Evolutionary conservation across 345 rosid genomes (phyloP).

Genomic region (Carallia pectinifolia): DNA sequence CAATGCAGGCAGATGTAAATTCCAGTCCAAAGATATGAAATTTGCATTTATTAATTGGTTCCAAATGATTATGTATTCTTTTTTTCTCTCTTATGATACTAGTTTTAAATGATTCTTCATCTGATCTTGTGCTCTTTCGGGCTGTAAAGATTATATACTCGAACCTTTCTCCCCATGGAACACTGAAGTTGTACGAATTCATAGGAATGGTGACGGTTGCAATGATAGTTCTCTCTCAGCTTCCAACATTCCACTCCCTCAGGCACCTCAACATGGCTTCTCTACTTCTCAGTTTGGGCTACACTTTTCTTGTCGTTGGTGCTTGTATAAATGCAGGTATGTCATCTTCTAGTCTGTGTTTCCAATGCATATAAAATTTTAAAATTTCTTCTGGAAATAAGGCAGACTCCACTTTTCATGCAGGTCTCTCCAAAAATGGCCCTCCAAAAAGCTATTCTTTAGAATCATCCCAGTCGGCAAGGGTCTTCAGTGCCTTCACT

Average conservation of each 20-base stretch:
- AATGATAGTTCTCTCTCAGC: constrained; percentile 84
- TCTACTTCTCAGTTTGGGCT: constrained; percentile 81
- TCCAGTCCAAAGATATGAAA: no score
- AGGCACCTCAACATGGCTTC: constrained; percentile 82
- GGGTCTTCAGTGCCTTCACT: constrained; percentile 76
- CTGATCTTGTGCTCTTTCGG: constrained; percentile 8
- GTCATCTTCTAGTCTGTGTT: constrained; percentile 4
- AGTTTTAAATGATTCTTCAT: constrained; percentile 1
- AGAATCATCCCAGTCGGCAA: constrained; percentile 55
- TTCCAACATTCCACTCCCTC: constrained; percentile 94
- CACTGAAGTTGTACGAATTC: constrained; percentile 80
- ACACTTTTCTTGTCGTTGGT: constrained; percentile 84
- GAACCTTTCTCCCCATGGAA: constrained; percentile 61
- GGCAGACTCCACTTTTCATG: not conserved
- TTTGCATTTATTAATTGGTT: no score
- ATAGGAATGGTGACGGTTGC: constrained; percentile 89
- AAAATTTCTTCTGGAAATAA: not conserved
- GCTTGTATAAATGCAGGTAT: constrained; percentile 86
- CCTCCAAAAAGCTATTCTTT: constrained; percentile 72
- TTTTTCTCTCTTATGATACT: not conserved
- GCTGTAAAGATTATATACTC: constrained; percentile 72
- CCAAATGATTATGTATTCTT: not conserved
- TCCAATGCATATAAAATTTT: not conserved
- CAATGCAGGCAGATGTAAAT: no score
- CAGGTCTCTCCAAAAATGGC: constrained; percentile 63